Conservation (phyloP, 495 filamentous ascomycete species). For the Penicillium soppii region DNA sequence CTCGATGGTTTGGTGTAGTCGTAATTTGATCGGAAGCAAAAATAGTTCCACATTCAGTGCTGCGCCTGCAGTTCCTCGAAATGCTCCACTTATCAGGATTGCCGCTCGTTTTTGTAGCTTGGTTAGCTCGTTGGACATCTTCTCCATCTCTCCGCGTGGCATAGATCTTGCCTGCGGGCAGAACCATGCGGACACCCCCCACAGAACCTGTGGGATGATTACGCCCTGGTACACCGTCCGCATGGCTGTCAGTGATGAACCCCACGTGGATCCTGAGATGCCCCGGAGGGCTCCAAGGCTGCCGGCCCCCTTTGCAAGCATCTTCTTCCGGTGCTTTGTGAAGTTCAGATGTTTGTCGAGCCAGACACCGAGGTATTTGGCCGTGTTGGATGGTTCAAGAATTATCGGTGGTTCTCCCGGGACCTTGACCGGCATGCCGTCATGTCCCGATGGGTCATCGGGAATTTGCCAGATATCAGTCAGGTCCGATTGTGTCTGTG, state of each 20-base stretch:
- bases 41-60: no score
- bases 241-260: slow-evolving; percentile 7
- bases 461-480: not conserved
- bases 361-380: slow-evolving; percentile 16
- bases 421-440: not conserved
- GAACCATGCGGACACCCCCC: slow-evolving; percentile 11
- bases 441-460: not conserved
- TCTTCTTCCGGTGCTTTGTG: slow-evolving; percentile 1
- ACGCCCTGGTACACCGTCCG: slow-evolving; percentile 19
- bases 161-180: not conserved
- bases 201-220: slow-evolving; percentile 19
- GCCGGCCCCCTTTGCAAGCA: slow-evolving; percentile 7
- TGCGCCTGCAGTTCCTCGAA: no score
- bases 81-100: no score
- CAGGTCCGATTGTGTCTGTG: no score
- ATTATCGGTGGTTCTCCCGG: not conserved
- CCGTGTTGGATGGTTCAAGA: not conserved
- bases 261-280: slow-evolving; percentile 13
- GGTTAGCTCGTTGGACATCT: not conserved
- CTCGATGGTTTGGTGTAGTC: no score
- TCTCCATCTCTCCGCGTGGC: not conserved
- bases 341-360: slow-evolving; percentile 18
- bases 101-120: slow-evolving; percentile 8
- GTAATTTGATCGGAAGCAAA: no score
- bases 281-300: slow-evolving; percentile 12